Evolutionary conservation across 1,284 basidiomycete genomes (phyloP).

Genomic region (Apiotrichum sp.): DNA sequence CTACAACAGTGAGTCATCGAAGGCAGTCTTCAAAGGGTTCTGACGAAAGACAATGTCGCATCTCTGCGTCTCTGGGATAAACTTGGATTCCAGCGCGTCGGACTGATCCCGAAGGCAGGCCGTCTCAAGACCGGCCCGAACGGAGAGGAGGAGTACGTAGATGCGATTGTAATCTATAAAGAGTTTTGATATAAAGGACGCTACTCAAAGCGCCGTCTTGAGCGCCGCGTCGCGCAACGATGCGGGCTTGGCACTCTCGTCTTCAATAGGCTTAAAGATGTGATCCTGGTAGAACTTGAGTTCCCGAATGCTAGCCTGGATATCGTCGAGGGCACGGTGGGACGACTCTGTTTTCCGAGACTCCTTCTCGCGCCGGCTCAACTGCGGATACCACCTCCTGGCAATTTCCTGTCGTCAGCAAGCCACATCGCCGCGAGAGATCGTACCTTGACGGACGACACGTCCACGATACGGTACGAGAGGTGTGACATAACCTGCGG

Average conservation of each 20-base stretch:
- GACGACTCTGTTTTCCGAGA: slow-evolving; percentile 28
- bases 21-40: not conserved
- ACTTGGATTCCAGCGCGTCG: slow-evolving; percentile 73
- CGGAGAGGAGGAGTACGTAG: slow-evolving; percentile 74
- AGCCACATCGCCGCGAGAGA: not conserved
- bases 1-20: slow-evolving; percentile 65
- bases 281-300: slow-evolving; percentile 45
- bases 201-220: slow-evolving; percentile 27
- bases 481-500: slow-evolving; percentile 48
- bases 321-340: slow-evolving; percentile 50
- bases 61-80: slow-evolving; percentile 72
- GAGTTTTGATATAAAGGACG: slow-evolving; percentile 21
- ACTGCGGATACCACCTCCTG: slow-evolving; percentile 47
- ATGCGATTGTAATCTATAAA: slow-evolving; percentile 81
- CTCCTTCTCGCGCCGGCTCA: slow-evolving; percentile 23
- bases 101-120: slow-evolving; percentile 78
- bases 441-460: slow-evolving; percentile 40
- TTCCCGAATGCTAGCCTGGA: slow-evolving; percentile 48
- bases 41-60: slow-evolving; percentile 48
- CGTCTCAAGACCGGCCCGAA: slow-evolving; percentile 59
- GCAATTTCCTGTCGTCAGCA: slow-evolving; percentile 43
- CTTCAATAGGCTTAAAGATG: slow-evolving; percentile 43
- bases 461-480: slow-evolving; percentile 51
- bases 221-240: slow-evolving; percentile 1
- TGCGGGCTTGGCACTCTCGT: not conserved